These are phyloP conservation scores for Zoysia pacifica DNA, from an alignment of 176 grass and related monocot genomes.

Conservation along the genomic window DNA sequence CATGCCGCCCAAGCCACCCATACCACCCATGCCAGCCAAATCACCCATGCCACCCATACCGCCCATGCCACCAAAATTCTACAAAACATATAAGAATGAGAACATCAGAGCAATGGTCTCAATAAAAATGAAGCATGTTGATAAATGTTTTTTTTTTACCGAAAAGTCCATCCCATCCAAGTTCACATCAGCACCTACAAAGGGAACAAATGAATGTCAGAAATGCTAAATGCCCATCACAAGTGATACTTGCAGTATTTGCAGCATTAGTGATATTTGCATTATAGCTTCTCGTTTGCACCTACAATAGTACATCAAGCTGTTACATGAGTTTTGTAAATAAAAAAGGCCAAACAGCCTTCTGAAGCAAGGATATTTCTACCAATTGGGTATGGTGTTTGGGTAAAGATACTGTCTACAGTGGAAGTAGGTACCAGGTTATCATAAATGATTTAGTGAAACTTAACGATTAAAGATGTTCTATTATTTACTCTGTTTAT, in stretches of 20 bases:
- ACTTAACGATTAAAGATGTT: neutral
- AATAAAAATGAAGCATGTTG: neutral
- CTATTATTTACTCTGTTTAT: neutral
- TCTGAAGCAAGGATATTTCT: conserved; percentile 3
- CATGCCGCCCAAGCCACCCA: conserved; percentile 47
- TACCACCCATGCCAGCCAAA: conserved; percentile 26
- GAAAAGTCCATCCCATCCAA: conserved; percentile 95
- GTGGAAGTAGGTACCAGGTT: neutral
- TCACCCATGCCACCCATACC: conserved; percentile 58
- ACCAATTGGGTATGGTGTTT: neutral
- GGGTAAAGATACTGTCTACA: neutral
- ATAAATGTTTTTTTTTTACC: conserved; percentile 45
- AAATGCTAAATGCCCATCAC: neutral
- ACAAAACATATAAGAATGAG: conserved; percentile 40
- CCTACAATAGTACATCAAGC: neutral
- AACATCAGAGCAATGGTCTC: conserved; percentile 27
- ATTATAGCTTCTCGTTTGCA: neutral
- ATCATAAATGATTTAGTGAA: neutral
- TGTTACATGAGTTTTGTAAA: neutral
- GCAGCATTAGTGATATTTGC: no score
- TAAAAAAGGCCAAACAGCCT: neutral
- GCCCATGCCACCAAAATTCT: conserved; percentile 76
- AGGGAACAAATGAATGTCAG: conserved; percentile 16
- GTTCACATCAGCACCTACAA: conserved; percentile 64
- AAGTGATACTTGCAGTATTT: neutral